These are phyloP conservation scores for Oenanthe sinensis DNA, from an alignment of 129 eudicot genomes.

Conservation along the genomic window DNA sequence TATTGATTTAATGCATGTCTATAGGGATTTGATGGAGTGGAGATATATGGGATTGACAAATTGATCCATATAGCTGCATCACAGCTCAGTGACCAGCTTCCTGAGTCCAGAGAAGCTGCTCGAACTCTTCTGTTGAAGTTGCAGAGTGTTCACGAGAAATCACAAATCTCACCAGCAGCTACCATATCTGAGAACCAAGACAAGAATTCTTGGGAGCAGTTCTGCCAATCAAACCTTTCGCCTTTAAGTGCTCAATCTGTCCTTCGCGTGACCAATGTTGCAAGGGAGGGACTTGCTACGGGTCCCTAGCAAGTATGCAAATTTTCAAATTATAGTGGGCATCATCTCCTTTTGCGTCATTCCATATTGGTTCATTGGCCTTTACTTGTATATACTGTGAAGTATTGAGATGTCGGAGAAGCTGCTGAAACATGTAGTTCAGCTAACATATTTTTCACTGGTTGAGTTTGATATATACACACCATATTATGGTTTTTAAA, in stretches of 20 bases:
- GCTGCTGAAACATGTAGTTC: slow-evolving; percentile 30
- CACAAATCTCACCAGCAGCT: slow-evolving; percentile 25
- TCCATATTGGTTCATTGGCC: slow-evolving; percentile 9
- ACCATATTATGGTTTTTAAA: neutral
- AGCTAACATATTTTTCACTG: slow-evolving; percentile 6
- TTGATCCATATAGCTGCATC: slow-evolving; percentile 60
- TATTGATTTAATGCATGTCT: neutral
- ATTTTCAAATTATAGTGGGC: slow-evolving; percentile 21
- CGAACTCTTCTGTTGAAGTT: slow-evolving; percentile 61
- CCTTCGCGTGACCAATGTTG: slow-evolving; percentile 55
- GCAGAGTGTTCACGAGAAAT: slow-evolving; percentile 41
- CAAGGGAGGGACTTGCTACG: slow-evolving; percentile 38
- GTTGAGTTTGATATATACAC: slow-evolving; percentile 20
- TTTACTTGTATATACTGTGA: slow-evolving; percentile 66
- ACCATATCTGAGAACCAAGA: slow-evolving; percentile 29
- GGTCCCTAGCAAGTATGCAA: slow-evolving; percentile 34
- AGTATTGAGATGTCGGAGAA: slow-evolving; percentile 26
- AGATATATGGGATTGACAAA: slow-evolving; percentile 61
- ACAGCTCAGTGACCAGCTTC: slow-evolving; percentile 82
- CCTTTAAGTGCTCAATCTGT: slow-evolving; percentile 78
- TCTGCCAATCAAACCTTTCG: slow-evolving; percentile 66
- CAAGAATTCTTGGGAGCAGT: slow-evolving; percentile 52
- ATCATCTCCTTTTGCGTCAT: slow-evolving; percentile 3
- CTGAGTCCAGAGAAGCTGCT: slow-evolving; percentile 86
- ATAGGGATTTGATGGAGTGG: slow-evolving; percentile 62